Evolutionary conservation across 768 basidiomycete species (phyloP), one percentile per base, ranked within the genome.

Genomic region (Pleurotus eryngii): DNA sequence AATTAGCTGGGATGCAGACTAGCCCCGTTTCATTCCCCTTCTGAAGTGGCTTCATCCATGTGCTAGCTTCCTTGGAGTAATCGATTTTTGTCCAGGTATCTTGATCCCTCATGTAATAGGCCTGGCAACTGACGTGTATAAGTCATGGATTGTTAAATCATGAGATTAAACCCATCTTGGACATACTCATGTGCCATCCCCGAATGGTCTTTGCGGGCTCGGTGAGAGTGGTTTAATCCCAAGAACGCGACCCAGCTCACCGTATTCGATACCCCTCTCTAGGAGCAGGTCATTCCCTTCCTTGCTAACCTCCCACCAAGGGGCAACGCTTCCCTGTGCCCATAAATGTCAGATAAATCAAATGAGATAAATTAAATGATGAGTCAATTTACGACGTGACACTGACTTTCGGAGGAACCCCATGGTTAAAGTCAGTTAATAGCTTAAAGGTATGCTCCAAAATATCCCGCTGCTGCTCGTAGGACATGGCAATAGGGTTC

Each of bases 301-400:
- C 59, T 80, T 83, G 68, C 81, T 85, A 2, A 82, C 82, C 67
- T 91, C 89, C 88, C 88, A 91, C 87, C 89, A 91, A 0, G 87
- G 88, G 1, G 87, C 88, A 35, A 88, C 86, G 49, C 79, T 82
- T 39, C 84, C 85, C 70, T 75, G 57, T 20, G 17, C 17, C 11
- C 17, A 45, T 12, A 60, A 49, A 49, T 43, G 37, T 30, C 42
- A 43, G 11, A 37, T 1, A 11, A 26, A 46, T 26, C 1, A 6
- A 6, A 26, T 5, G 24, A 26, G 11, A 37, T 1, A 11, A 26
- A 46, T 26, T 5, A 6, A 6, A 26, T 5, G 24, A 26, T 26
- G 24, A 26, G 24, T 27, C 27, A 47, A 47, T 27, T 17, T 4
- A 17, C 22, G 12, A 9, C 18, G 24, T 42, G 24, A 17, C 18